Conservation (phyloP, 2,329 filamentous ascomycete species). For the Amylocarpus encephaloides region DNA sequence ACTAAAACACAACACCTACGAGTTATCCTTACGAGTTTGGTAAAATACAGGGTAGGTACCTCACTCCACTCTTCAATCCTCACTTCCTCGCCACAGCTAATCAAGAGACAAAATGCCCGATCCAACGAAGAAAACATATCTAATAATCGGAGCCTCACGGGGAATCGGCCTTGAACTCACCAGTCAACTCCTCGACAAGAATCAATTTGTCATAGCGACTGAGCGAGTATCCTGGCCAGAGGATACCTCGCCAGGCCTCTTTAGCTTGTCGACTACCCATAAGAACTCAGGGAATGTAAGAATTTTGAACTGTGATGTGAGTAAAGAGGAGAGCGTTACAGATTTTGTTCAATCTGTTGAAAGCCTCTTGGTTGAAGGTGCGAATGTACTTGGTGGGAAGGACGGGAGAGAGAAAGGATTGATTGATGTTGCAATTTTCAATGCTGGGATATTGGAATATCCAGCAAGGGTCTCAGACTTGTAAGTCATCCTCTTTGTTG, state of each 20-base stretch:
- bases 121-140: constrained; percentile 33
- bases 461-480: constrained; percentile 36
- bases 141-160: constrained; percentile 40
- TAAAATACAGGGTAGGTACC: no score
- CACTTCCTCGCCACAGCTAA: no score
- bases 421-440: constrained; percentile 47
- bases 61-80: no score
- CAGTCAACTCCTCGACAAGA: constrained; percentile 33
- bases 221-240: constrained; percentile 31
- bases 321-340: constrained; percentile 44
- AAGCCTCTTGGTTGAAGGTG: constrained; percentile 9
- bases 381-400: constrained; percentile 2
- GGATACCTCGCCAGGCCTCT: constrained; percentile 15
- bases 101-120: neutral
- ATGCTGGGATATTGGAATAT: constrained; percentile 50
- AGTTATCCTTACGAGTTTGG: no score
- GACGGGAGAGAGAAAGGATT: constrained; percentile 9
- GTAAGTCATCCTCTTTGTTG: constrained; percentile 32
- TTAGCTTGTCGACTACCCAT: constrained; percentile 31
- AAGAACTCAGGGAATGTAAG: constrained; percentile 28
- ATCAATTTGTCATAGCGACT: constrained; percentile 42
- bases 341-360: constrained; percentile 15
- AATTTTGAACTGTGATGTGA: constrained; percentile 43
- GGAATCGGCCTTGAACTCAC: constrained; percentile 42
- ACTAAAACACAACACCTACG: no score